Conservation (phyloP, 768 basidiomycete species). For the Dictyophora rubrovolvata region DNA sequence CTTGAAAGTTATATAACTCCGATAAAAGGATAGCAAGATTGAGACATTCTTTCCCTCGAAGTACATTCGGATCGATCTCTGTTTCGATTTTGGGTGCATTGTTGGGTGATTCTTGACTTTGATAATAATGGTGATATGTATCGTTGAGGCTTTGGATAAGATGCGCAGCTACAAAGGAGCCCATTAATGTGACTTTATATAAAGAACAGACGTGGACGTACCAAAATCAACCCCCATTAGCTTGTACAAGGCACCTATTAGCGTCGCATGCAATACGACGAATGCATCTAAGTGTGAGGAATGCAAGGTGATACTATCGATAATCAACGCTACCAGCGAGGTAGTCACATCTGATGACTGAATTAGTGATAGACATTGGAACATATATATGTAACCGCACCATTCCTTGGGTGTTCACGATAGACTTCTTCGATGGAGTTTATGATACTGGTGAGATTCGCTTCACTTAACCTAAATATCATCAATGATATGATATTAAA, state of each 20-base stretch:
- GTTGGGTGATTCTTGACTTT: slow-evolving; percentile 6
- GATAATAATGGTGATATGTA: slow-evolving; percentile 53
- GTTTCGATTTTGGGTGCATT: slow-evolving; percentile 10
- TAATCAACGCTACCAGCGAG: slow-evolving; percentile 62
- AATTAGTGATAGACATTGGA: slow-evolving; percentile 1
- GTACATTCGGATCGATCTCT: slow-evolving; percentile 20
- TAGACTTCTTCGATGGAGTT: slow-evolving; percentile 69
- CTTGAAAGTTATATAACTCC: slow-evolving; percentile 94
- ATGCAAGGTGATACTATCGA: slow-evolving; percentile 71
- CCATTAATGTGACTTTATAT: background rate
- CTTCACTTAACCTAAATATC: slow-evolving; percentile 68
- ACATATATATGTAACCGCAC: slow-evolving; percentile 29
- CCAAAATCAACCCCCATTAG: slow-evolving; percentile 84
- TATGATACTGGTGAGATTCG: slow-evolving; percentile 70
- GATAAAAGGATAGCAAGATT: slow-evolving; percentile 83
- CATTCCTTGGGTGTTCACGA: slow-evolving; percentile 65
- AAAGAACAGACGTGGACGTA: slow-evolving; percentile 27
- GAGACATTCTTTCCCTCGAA: slow-evolving; percentile 73
- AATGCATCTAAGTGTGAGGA: slow-evolving; percentile 80
- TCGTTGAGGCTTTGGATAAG: slow-evolving; percentile 67
- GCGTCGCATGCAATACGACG: slow-evolving; percentile 78
- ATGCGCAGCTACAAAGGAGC: slow-evolving; percentile 50
- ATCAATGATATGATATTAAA: slow-evolving; percentile 1
- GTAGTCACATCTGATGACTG: slow-evolving; percentile 63
- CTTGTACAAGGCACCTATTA: slow-evolving; percentile 73